Evolutionary conservation across 2,329 filamentous ascomycete genomes (phyloP).

Genomic region (Fusarium sp.): DNA sequence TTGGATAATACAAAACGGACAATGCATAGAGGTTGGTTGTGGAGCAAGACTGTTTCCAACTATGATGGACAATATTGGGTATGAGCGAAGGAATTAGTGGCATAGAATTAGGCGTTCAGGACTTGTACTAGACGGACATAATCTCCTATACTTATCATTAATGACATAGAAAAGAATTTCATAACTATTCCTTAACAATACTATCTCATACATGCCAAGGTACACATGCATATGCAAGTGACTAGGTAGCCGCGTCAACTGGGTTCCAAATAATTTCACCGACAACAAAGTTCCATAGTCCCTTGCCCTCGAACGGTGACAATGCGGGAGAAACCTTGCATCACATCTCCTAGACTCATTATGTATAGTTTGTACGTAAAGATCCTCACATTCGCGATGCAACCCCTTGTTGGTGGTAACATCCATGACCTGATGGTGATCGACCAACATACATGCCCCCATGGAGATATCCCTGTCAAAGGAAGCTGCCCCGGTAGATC

Average conservation of each 20-base stretch:
- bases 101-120: slow-evolving; percentile 23
- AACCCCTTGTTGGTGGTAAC: background rate
- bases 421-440: background rate
- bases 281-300: background rate
- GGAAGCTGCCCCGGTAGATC: background rate
- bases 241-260: background rate
- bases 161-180: slow-evolving; percentile 14
- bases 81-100: background rate
- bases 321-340: background rate
- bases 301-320: background rate
- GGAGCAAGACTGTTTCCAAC: background rate
- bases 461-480: background rate
- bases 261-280: background rate
- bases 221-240: background rate
- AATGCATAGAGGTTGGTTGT: background rate
- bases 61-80: background rate
- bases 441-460: background rate
- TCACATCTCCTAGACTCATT: background rate
- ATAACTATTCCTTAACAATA: background rate
- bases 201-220: background rate
- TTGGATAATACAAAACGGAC: background rate
- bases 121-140: background rate
- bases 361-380: background rate
- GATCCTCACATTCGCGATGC: background rate
- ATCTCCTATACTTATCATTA: slow-evolving; percentile 19